Evolutionary conservation across 805 yeast species (phyloP).

Genomic region (Pichia heedii): DNA sequence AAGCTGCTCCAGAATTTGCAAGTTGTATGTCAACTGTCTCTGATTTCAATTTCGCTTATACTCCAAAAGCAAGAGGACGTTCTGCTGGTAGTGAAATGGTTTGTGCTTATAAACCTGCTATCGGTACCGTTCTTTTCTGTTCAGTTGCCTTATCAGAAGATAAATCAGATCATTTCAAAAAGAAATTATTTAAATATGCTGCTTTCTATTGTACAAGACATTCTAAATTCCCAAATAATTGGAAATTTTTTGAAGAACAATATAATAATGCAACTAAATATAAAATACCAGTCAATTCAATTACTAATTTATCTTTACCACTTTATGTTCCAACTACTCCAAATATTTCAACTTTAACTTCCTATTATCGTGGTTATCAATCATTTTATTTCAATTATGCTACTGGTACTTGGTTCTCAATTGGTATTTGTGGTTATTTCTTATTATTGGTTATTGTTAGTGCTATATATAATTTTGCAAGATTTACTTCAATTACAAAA

Average conservation of each 20-base stretch:
- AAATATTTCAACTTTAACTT: slow-evolving; percentile 7
- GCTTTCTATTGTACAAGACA: background rate
- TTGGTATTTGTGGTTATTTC: slow-evolving; percentile 32
- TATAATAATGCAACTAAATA: slow-evolving; percentile 26
- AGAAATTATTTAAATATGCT: background rate
- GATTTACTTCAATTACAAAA: slow-evolving; percentile 22
- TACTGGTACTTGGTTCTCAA: slow-evolving; percentile 26
- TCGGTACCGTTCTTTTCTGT: slow-evolving; percentile 13
- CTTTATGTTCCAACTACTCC: slow-evolving; percentile 12
- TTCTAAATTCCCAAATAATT: too few species aligned
- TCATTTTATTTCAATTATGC: slow-evolving; percentile 19
- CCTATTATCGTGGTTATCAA: slow-evolving; percentile 7
- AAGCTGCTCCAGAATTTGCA: slow-evolving; percentile 9
- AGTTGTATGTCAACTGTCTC: slow-evolving; percentile 6
- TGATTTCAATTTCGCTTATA: slow-evolving; percentile 6
- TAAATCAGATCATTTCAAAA: background rate
- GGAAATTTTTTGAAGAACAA: slow-evolving; percentile 13
- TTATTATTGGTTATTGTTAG: slow-evolving; percentile 30
- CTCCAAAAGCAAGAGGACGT: background rate
- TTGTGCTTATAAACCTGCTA: slow-evolving; percentile 14
- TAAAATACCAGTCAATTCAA: slow-evolving; percentile 7
- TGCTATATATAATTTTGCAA: slow-evolving; percentile 27
- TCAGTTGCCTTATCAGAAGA: background rate
- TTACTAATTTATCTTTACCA: slow-evolving; percentile 8
- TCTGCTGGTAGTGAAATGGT: background rate